Percentiles rank a stretch among this genome's conserved stretches.
Evolutionary conservation across 805 yeast species (phyloP).

Genomic region (Candida pseudoglaebosa): DNA sequence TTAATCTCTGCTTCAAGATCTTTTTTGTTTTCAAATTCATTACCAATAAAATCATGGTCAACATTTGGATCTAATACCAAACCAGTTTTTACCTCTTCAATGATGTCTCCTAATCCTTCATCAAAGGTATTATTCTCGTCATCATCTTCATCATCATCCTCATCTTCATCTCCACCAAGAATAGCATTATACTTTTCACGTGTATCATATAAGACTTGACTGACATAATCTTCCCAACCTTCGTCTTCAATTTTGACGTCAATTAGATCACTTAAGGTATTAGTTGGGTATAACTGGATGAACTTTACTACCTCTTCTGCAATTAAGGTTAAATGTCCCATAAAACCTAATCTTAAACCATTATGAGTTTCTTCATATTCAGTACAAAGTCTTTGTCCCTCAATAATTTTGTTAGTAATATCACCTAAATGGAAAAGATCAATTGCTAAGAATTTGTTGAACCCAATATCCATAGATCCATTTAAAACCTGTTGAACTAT

Average conservation of each 20-base stretch:
- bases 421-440: slow-evolving; percentile 57
- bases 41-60: slow-evolving; percentile 25
- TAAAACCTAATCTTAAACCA: slow-evolving; percentile 80
- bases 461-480: slow-evolving; percentile 48
- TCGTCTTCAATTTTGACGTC: slow-evolving; percentile 36
- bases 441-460: slow-evolving; percentile 41
- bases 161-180: slow-evolving; percentile 71
- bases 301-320: slow-evolving; percentile 97
- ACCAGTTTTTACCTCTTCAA: slow-evolving; percentile 32
- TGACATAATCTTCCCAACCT: slow-evolving; percentile 80
- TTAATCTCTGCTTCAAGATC: slow-evolving; percentile 23
- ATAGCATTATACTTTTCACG: slow-evolving; percentile 93
- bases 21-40: slow-evolving; percentile 24
- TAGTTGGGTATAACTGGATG: slow-evolving; percentile 39
- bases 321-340: slow-evolving; percentile 92
- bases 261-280: slow-evolving; percentile 33
- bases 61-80: slow-evolving; percentile 27
- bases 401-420: slow-evolving; percentile 38
- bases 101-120: slow-evolving; percentile 36
- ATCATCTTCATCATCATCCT: slow-evolving; percentile 37
- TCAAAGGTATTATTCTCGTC: slow-evolving; percentile 27
- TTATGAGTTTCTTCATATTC: slow-evolving; percentile 44
- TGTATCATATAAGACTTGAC: slow-evolving; percentile 77
- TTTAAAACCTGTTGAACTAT: slow-evolving; percentile 45
- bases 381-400: slow-evolving; percentile 59